Conservation (phyloP, 2,329 filamentous ascomycete genomes). For the Chaetomium olivaceum region DNA sequence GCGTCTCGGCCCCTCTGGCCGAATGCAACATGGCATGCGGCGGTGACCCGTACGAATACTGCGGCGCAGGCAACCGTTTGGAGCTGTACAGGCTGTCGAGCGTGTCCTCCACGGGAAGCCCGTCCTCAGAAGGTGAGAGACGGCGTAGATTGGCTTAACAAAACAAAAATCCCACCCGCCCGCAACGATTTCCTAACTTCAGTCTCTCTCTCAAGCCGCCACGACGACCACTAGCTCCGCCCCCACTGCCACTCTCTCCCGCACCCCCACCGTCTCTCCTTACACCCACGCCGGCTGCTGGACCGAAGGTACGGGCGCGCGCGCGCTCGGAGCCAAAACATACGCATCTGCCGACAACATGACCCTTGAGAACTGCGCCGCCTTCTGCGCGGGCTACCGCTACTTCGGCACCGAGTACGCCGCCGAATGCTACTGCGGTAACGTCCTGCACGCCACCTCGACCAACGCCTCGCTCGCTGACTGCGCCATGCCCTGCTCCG, state of each 20-base stretch:
- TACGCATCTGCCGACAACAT: slow-evolving; percentile 46
- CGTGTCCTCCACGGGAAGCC: slow-evolving; percentile 19
- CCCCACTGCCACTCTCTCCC: slow-evolving; percentile 38
- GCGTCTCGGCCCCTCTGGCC: slow-evolving; percentile 36
- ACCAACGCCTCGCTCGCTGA: slow-evolving; percentile 37
- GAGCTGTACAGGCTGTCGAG: slow-evolving; percentile 40
- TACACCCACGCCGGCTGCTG: slow-evolving; percentile 51
- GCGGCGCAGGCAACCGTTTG: slow-evolving; percentile 42
- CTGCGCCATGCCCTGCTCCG: slow-evolving; percentile 41
- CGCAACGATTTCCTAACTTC: slow-evolving; percentile 3
- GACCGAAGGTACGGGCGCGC: slow-evolving; percentile 45
- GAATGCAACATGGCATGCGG: slow-evolving; percentile 44
- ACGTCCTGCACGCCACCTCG: slow-evolving; percentile 40
- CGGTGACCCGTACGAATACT: slow-evolving; percentile 42
- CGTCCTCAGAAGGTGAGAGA: slow-evolving; percentile 25
- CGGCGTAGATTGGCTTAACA: neutral
- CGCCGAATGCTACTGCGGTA: slow-evolving; percentile 53
- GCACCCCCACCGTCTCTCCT: slow-evolving; percentile 43
- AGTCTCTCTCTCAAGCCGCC: slow-evolving; percentile 9
- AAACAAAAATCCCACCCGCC: neutral
- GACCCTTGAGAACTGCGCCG: slow-evolving; percentile 50
- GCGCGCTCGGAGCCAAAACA: slow-evolving; percentile 44
- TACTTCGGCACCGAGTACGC: slow-evolving; percentile 55
- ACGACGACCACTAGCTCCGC: slow-evolving; percentile 31
- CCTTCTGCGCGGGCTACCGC: slow-evolving; percentile 46